A percentile compares a stretch with the other conserved stretches of the same genome.
Evolutionary conservation across 176 grass and related monocot genomes (phyloP).

Genomic region (Aegilops bicornis): DNA sequence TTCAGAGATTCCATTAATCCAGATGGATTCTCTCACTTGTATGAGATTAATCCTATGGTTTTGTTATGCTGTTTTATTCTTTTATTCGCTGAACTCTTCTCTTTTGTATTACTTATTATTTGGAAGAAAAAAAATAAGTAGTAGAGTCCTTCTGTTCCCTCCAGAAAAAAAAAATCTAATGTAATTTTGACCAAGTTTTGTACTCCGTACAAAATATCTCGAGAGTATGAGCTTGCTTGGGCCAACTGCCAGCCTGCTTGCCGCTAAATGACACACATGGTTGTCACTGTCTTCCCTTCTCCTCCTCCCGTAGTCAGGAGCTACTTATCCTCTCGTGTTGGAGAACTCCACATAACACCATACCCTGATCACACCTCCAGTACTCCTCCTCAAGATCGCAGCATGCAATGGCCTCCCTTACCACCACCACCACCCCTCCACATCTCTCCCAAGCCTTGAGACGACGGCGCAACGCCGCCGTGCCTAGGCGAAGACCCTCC

Average conservation of each 20-base stretch:
- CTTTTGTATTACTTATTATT: too few relatives aligned
- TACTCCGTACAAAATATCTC: background rate
- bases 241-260: background rate
- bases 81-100: too few relatives aligned
- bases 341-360: slow-evolving; percentile 3
- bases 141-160: too few relatives aligned
- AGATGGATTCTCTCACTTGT: too few relatives aligned
- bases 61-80: too few relatives aligned
- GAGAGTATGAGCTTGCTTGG: slow-evolving; percentile 19
- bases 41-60: too few relatives aligned
- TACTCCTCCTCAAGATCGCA: slow-evolving; percentile 13
- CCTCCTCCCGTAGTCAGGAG: slow-evolving; percentile 37
- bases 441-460: background rate
- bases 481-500: slow-evolving; percentile 33
- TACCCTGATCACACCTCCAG: slow-evolving; percentile 13
- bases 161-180: too few relatives aligned
- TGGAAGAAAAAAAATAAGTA: too few relatives aligned
- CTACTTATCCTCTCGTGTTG: slow-evolving; percentile 42
- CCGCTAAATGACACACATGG: background rate
- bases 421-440: slow-evolving; percentile 12
- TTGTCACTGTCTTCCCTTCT: slow-evolving; percentile 34
- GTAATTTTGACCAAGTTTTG: background rate
- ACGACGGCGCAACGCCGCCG: slow-evolving; percentile 4
- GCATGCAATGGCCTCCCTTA: slow-evolving; percentile 48
- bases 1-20: too few relatives aligned